Conservation (phyloP, 208 protist genomes). For the Leishmania aethiopica region DNA sequence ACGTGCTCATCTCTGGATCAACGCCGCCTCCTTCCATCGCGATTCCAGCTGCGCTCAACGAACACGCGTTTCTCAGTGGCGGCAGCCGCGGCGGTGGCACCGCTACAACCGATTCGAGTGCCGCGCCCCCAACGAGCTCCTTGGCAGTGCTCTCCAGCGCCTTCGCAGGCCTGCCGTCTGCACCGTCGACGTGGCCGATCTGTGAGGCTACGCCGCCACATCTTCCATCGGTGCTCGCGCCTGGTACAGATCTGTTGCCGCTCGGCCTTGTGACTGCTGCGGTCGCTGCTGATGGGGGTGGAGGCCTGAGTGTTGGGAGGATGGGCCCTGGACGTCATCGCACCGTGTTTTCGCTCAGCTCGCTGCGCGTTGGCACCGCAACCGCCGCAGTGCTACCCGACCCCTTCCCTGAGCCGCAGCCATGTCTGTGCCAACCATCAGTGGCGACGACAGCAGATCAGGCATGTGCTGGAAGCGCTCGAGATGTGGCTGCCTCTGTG, state of each 20-base stretch:
- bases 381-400: neutral
- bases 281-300: neutral
- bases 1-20: neutral
- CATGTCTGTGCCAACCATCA: neutral
- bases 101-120: neutral
- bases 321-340: constrained; percentile 14
- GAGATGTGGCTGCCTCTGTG: neutral
- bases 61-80: neutral
- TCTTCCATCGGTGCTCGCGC: neutral
- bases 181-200: constrained; percentile 2
- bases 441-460: neutral
- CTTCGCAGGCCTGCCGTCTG: neutral
- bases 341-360: constrained; percentile 30
- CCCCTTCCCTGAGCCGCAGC: neutral
- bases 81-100: neutral
- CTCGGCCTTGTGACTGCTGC: neutral
- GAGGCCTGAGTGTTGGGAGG: neutral
- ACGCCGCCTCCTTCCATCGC: neutral
- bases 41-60: neutral
- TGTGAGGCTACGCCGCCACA: neutral
- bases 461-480: neutral
- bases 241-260: constrained; percentile 3
- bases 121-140: neutral
- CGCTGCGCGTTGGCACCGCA: neutral
- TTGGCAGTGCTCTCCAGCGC: neutral